Evolutionary conservation across 2,329 filamentous ascomycete species (phyloP).

Genomic region (Neopestalotiopsis sp.): DNA sequence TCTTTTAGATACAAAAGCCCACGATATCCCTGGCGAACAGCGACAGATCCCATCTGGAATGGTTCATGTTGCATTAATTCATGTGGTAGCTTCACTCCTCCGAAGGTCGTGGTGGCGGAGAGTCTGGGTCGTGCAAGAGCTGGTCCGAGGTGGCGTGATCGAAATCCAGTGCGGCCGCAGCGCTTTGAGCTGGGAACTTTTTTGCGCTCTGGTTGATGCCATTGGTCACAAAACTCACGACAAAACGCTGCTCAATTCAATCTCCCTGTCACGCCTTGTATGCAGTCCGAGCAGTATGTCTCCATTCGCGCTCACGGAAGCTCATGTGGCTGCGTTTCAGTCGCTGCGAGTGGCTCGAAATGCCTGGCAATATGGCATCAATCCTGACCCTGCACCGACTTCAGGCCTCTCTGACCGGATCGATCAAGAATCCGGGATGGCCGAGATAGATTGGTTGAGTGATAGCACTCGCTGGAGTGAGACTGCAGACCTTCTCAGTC

Average conservation of each 20-base stretch:
- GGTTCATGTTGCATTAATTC: background rate
- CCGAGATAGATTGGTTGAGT: background rate
- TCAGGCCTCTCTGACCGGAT: too few species aligned
- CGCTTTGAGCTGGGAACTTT: background rate
- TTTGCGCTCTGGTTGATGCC: background rate
- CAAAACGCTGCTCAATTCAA: background rate
- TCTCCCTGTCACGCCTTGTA: background rate
- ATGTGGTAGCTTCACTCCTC: background rate
- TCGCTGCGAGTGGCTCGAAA: background rate
- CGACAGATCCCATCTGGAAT: background rate
- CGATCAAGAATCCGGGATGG: too few species aligned
- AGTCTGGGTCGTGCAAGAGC: constrained; percentile 23
- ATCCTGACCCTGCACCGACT: too few species aligned
- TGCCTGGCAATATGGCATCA: background rate
- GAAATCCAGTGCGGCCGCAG: background rate
- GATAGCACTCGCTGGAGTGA: background rate
- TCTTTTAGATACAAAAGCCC: background rate
- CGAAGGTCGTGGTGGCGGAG: constrained; percentile 8
- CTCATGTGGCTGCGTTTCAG: background rate
- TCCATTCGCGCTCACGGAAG: background rate
- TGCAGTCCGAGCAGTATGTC: background rate
- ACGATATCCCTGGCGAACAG: background rate
- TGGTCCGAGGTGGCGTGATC: constrained; percentile 12
- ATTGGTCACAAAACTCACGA: background rate
- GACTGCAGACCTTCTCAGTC: background rate